A percentile compares a stretch with the other conserved stretches of the same genome.
phyloP scores from a whole-genome alignment of 257 asterid species.

The Agastache rugosa region DNA sequence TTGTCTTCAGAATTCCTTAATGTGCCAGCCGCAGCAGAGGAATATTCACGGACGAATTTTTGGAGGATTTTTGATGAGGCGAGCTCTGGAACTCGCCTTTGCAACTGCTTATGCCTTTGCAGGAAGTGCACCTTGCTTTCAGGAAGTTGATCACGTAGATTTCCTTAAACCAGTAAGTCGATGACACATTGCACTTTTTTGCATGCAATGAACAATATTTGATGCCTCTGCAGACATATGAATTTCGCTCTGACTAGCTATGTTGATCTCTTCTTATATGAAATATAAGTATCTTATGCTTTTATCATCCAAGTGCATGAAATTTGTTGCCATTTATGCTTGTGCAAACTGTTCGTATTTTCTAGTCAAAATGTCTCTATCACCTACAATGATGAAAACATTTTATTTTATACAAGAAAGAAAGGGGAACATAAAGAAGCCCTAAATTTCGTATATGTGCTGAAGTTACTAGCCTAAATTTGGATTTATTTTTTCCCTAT shows the following conservation, averaged over 20 bases:
- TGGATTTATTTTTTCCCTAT: too few relatives aligned
- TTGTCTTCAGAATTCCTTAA: constrained; percentile 81
- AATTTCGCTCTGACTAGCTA: background rate
- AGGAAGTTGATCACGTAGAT: constrained; percentile 94
- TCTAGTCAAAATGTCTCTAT: too few relatives aligned
- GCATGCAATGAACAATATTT: background rate
- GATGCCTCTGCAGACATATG: too few relatives aligned
- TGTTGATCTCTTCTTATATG: too few relatives aligned
- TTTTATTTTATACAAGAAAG: too few relatives aligned
- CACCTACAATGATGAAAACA: too few relatives aligned
- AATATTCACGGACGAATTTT: constrained; percentile 92
- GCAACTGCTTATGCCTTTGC: constrained; percentile 89
- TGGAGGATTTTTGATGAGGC: constrained; percentile 92
- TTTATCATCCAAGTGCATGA: too few relatives aligned
- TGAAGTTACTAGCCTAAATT: too few relatives aligned
- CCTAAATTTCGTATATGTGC: too few relatives aligned
- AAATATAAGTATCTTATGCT: background rate
- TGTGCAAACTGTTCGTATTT: background rate
- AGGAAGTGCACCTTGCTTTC: constrained; percentile 78
- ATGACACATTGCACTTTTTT: background rate
- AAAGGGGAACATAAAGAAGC: too few relatives aligned
- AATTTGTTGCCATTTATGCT: background rate
- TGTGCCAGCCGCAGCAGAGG: constrained; percentile 97
- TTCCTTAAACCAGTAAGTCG: constrained; percentile 86
- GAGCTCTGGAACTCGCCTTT: constrained; percentile 88